Percentiles rank a stretch among this genome's conserved stretches.
These are phyloP conservation scores for Macrotyloma uniflorum DNA, from an alignment of 306 rosid species.

Conservation along the genomic window DNA sequence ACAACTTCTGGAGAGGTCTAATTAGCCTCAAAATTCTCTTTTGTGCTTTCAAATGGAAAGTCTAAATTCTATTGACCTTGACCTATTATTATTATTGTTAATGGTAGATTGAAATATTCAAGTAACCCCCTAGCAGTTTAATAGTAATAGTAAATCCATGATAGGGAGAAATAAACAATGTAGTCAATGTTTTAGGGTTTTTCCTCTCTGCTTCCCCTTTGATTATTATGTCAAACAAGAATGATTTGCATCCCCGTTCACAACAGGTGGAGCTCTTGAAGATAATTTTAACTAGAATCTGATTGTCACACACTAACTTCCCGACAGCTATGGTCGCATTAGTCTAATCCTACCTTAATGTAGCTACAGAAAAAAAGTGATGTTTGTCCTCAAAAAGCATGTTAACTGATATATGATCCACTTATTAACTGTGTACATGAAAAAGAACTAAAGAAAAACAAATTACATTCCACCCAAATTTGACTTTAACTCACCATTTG, in stretches of 20 bases:
- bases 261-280: slow-evolving; percentile 6
- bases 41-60: background rate
- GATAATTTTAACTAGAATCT: slow-evolving; percentile 38
- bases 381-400: slow-evolving; percentile 22
- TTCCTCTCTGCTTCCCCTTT: slow-evolving; percentile 9
- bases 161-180: slow-evolving; percentile 17
- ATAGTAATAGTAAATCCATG: background rate
- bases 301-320: slow-evolving; percentile 26
- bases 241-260: slow-evolving; percentile 27
- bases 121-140: background rate
- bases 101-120: background rate
- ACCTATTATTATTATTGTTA: slow-evolving; percentile 10
- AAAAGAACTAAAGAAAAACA: slow-evolving; percentile 4
- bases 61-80: slow-evolving; percentile 33
- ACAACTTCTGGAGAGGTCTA: background rate
- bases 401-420: slow-evolving; percentile 10
- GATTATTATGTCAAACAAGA: slow-evolving; percentile 21
- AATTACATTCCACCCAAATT: slow-evolving; percentile 26
- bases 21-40: slow-evolving; percentile 2
- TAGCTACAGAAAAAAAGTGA: background rate
- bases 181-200: slow-evolving; percentile 38
- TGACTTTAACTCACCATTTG: slow-evolving; percentile 40
- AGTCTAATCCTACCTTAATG: slow-evolving; percentile 40
- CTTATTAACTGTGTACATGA: slow-evolving; percentile 28
- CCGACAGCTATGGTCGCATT: slow-evolving; percentile 31